These are phyloP conservation scores for Globisporangium abappressorium DNA, from an alignment of 352 stramenopile species.

Conservation along the genomic window DNA sequence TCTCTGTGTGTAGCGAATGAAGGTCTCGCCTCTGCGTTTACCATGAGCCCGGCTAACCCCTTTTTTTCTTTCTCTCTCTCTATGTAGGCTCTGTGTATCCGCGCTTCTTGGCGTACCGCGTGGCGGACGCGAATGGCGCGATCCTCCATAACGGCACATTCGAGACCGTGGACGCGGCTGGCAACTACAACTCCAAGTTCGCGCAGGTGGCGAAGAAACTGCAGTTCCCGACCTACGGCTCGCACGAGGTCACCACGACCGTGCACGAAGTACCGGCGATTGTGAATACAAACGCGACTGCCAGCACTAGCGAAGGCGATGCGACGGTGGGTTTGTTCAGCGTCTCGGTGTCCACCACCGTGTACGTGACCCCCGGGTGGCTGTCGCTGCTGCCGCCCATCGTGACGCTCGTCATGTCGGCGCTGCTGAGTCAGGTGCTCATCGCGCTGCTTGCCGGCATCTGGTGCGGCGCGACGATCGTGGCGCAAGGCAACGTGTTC, in stretches of 20 bases:
- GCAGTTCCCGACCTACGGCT: conserved; percentile 38
- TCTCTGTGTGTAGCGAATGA: background rate
- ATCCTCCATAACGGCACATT: conserved; percentile 60
- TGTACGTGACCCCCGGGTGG: conserved; percentile 71
- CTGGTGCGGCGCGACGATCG: conserved; percentile 85
- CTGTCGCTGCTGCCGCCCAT: conserved; percentile 70
- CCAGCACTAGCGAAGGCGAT: conserved; percentile 13
- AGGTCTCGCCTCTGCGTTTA: background rate
- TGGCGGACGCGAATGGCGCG: conserved; percentile 47
- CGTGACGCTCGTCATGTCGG: conserved; percentile 76
- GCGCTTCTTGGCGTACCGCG: conserved; percentile 44
- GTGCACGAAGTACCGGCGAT: conserved; percentile 16
- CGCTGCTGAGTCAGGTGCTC: conserved; percentile 72
- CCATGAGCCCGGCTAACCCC: too few species aligned
- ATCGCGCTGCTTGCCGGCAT: conserved; percentile 81
- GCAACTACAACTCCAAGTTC: conserved; percentile 59
- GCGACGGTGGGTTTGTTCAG: conserved; percentile 33
- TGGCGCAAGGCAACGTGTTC: conserved; percentile 72
- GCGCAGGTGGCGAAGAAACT: conserved; percentile 39
- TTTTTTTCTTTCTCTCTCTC: background rate
- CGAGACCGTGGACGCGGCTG: conserved; percentile 58
- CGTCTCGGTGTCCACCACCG: conserved; percentile 28
- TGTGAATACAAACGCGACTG: background rate
- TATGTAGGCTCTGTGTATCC: conserved; percentile 69
- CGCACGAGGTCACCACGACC: conserved; percentile 54